Conservation (phyloP, 805 yeast genomes). For the Saccharomycopsis olivae region DNA sequence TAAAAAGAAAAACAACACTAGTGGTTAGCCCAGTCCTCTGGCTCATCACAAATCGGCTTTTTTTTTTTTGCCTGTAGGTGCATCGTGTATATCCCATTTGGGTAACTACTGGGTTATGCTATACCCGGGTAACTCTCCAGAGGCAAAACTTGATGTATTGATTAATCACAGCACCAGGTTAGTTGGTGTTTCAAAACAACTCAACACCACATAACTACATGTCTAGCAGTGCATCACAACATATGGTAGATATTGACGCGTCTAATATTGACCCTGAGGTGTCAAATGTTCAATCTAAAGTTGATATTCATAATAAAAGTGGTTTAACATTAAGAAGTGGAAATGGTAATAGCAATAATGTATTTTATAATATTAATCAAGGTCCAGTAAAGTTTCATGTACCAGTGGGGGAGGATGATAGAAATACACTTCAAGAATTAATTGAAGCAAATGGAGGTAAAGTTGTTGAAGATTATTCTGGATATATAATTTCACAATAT, state of each 20-base stretch:
- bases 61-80: too few relatives aligned
- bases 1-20: too few relatives aligned
- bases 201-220: constrained; percentile 3
- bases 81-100: too few relatives aligned
- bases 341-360: neutral
- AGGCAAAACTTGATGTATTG: too few relatives aligned
- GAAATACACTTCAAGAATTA: constrained; percentile 2
- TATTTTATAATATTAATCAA: constrained; percentile 3
- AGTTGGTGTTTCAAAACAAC: constrained; percentile 6
- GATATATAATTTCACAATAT: constrained; percentile 10
- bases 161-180: too few relatives aligned
- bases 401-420: constrained; percentile 11
- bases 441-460: constrained; percentile 20
- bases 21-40: too few relatives aligned
- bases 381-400: constrained; percentile 10
- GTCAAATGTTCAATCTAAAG: neutral
- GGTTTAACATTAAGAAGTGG: neutral
- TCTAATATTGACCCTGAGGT: constrained; percentile 9
- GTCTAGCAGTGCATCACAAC: neutral
- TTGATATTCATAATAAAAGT: neutral
- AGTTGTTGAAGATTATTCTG: constrained; percentile 6
- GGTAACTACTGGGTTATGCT: too few relatives aligned
- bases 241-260: neutral
- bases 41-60: too few relatives aligned
- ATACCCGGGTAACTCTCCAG: too few relatives aligned